phyloP scores from a whole-genome alignment of 495 filamentous ascomycete species.

The Penicillium desertorum region DNA sequence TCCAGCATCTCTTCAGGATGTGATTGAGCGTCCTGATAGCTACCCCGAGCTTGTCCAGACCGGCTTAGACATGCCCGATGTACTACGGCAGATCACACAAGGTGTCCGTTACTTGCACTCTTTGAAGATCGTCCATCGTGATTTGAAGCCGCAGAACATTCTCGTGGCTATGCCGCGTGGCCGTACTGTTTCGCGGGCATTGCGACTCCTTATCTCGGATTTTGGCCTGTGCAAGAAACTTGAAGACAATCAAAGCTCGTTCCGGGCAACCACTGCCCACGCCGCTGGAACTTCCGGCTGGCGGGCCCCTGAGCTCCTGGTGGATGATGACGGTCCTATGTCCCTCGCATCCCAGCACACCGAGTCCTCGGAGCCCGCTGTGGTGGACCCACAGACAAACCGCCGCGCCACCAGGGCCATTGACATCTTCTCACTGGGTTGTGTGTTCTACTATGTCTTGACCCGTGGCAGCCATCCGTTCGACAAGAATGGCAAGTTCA shows the following conservation, averaged over 20 bases:
- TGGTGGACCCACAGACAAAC: conserved; percentile 63
- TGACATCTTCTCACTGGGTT: conserved; percentile 93
- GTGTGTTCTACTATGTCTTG: conserved; percentile 95
- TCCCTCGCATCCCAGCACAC: conserved; percentile 46
- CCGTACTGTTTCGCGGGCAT: conserved; percentile 31
- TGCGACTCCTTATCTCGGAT: conserved; percentile 90
- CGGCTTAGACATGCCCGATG: conserved; percentile 56
- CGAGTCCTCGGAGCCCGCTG: conserved; percentile 56
- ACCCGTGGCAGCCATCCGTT: conserved; percentile 91
- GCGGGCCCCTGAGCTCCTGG: conserved; percentile 90
- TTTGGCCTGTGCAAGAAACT: conserved; percentile 98
- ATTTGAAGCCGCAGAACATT: conserved; percentile 97
- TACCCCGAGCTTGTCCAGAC: conserved; percentile 56
- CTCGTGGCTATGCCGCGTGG: conserved; percentile 63
- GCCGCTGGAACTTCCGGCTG: conserved; percentile 92
- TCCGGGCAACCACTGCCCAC: conserved; percentile 89
- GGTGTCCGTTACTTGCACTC: conserved; percentile 87
- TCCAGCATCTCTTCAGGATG: conserved; percentile 85
- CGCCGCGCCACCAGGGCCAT: conserved; percentile 90
- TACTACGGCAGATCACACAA: conserved; percentile 81
- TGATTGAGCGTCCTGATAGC: conserved; percentile 68
- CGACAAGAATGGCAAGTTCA: conserved; percentile 87
- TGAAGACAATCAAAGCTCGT: conserved; percentile 92
- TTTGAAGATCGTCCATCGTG: conserved; percentile 92
- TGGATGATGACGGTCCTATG: conserved; percentile 61